Percentiles rank a stretch among this genome's conserved stretches.
These are phyloP conservation scores for Colletotrichum gigasporum DNA, from an alignment of 2,329 filamentous ascomycete species.

Conservation along the genomic window DNA sequence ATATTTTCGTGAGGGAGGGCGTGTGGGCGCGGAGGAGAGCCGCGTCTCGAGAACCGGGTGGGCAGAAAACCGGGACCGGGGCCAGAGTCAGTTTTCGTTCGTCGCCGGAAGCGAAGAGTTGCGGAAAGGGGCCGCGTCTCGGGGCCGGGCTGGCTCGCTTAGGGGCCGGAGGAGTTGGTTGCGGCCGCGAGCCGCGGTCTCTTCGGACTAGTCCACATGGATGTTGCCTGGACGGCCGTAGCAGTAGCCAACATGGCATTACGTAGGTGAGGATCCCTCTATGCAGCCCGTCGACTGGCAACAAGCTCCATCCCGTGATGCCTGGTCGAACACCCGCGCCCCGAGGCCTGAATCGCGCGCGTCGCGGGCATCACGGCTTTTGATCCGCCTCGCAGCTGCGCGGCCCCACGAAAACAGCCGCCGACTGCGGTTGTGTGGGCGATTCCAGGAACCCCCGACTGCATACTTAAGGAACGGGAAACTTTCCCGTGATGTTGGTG, in stretches of 20 bases:
- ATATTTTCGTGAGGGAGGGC: neutral
- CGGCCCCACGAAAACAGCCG: neutral
- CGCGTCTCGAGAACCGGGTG: slow-evolving; percentile 4
- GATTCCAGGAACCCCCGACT: slow-evolving; percentile 6
- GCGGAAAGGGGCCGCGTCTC: neutral
- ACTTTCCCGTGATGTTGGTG: neutral
- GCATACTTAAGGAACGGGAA: slow-evolving; percentile 15
- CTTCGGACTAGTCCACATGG: neutral
- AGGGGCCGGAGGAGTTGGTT: neutral
- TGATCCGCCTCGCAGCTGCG: neutral
- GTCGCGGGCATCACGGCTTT: slow-evolving; percentile 10
- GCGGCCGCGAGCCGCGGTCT: neutral
- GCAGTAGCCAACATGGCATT: neutral
- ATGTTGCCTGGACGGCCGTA: neutral
- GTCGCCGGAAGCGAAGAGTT: neutral
- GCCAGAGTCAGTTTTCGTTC: neutral
- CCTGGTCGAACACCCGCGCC: too few relatives aligned
- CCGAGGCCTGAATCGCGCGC: slow-evolving; percentile 9
- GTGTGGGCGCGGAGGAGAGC: neutral
- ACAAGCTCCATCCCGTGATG: too few relatives aligned
- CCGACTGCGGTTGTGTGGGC: neutral
- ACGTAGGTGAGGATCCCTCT: neutral
- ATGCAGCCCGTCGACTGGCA: slow-evolving; percentile 2
- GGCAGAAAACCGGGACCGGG: neutral
- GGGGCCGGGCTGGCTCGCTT: neutral